Base-by-base conservation (phyloP, 768 basidiomycete species). In the Suillus lakei region DNA sequence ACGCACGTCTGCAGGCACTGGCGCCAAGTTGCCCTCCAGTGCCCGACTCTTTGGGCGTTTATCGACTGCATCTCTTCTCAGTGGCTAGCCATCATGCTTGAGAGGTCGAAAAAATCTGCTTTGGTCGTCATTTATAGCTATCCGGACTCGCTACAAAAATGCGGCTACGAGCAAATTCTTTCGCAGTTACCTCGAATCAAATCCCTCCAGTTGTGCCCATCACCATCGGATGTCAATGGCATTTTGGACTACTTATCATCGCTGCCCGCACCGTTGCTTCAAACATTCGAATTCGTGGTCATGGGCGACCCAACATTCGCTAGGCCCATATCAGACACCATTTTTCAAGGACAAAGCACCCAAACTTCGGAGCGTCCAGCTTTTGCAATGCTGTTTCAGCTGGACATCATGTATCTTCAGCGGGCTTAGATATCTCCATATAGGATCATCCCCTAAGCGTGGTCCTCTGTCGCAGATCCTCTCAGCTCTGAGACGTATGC, bases 1-100 rank as follows among this genome's bases (percentile, higher is more conserved):
- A 88, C 88, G 16, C 88, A 88, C 68, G 84, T 89, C 16, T 90
- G 88, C 73, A 76, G 69, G 26, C 84, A 82, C 64, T 90, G 89
- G 89, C 85, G 88, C 60, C 76, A 75, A 44, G 68, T 82, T 2
- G 83, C 87, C 4, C 63, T 89, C 36, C 81, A 82, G 39, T 84
- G 83, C 0, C 85, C 87, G 1, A 76, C 78, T 9, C 79, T 90
- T 18, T 91, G 89, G 89, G 84, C 84, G 15, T 73, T 64, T 30
- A 77, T 91, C 50, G 8, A 8, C 1, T 79, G 81, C 48, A 68
- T 67, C 9, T 75, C 73, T 41, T 75, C 74, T 10, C 69, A 65
- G 43, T 82, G 82, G 80, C 77, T 76, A n/a, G 73, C 78, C 60
- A 81, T 81, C 69, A 80, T 85, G 76, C 65, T 85, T 26, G 73